phyloP scores from a whole-genome alignment of 2,329 filamentous ascomycete species.

The Tolypocladium endophyticum region DNA sequence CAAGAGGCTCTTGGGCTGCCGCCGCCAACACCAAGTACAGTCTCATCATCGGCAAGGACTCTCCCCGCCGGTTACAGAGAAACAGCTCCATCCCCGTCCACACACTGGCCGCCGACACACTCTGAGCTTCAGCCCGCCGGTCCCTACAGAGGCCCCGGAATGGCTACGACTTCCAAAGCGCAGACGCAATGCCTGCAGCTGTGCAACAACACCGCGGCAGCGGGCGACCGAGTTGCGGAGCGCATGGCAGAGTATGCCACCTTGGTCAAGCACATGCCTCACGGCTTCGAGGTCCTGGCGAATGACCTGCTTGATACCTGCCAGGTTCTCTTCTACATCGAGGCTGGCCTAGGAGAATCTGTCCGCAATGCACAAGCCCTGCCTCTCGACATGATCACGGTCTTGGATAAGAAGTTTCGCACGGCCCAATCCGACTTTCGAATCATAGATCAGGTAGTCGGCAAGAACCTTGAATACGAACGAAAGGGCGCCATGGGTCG shows the following conservation, averaged over 20 bases:
- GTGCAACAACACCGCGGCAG: constrained; percentile 46
- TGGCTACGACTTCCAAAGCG: constrained; percentile 12
- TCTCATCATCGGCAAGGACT: neutral
- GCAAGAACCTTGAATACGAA: constrained; percentile 51
- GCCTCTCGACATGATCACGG: constrained; percentile 49
- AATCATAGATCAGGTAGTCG: constrained; percentile 51
- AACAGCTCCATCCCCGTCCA: neutral
- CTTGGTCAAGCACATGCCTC: constrained; percentile 40
- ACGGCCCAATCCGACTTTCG: constrained; percentile 51
- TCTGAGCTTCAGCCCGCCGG: neutral
- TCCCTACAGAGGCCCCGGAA: neutral
- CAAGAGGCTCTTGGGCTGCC: constrained; percentile 4
- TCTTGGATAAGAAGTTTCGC: constrained; percentile 54
- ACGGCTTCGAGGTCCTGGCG: constrained; percentile 48
- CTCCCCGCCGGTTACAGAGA: neutral
- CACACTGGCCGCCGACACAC: neutral
- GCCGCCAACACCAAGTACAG: neutral
- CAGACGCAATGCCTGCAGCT: constrained; percentile 27
- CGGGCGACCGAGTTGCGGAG: constrained; percentile 54
- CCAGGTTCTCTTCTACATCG: constrained; percentile 57
- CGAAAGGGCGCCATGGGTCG: constrained; percentile 48
- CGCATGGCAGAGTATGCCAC: constrained; percentile 55
- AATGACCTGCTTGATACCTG: constrained; percentile 58
- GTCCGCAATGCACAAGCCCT: constrained; percentile 39
- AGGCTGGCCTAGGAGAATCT: constrained; percentile 50